phyloP scores from a whole-genome alignment of 1,284 basidiomycete species.

The Trichosporon ovoides region DNA sequence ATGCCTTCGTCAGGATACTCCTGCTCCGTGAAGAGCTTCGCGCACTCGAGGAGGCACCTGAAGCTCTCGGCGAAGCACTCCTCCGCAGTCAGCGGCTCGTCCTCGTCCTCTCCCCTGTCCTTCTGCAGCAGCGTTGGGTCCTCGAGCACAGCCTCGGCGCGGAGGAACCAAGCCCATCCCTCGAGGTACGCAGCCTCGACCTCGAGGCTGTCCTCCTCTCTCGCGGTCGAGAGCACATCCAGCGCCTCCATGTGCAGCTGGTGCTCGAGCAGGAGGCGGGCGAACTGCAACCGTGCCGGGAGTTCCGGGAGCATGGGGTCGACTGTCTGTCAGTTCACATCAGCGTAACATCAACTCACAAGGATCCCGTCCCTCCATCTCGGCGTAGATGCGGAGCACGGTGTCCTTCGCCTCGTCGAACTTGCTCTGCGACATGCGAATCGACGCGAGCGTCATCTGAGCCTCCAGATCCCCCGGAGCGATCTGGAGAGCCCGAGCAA shows the following conservation, averaged over 20 bases:
- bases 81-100: conserved; percentile 61
- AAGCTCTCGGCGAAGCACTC: conserved; percentile 75
- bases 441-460: conserved; percentile 74
- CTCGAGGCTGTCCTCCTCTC: conserved; percentile 77
- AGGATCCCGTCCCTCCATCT: conserved; percentile 67
- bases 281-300: conserved; percentile 65
- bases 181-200: conserved; percentile 93
- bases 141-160: conserved; percentile 42
- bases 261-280: conserved; percentile 80
- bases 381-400: conserved; percentile 64
- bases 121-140: conserved; percentile 21
- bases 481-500: conserved; percentile 65
- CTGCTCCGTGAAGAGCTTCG: conserved; percentile 65
- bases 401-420: conserved; percentile 71
- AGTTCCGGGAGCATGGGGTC: conserved; percentile 68
- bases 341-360: conserved; percentile 50
- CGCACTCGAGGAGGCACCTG: conserved; percentile 76
- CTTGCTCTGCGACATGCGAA: conserved; percentile 79
- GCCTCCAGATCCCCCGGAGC: conserved; percentile 75
- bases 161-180: conserved; percentile 83
- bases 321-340: conserved; percentile 51
- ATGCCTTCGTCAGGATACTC: conserved; percentile 73
- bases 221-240: conserved; percentile 69
- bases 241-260: conserved; percentile 65
- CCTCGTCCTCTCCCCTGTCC: conserved; percentile 20